A percentile compares a stretch with the other conserved stretches of the same genome.
phyloP scores from a whole-genome alignment of 1,284 basidiomycete species.

The Crucibulum cyathiforme region DNA sequence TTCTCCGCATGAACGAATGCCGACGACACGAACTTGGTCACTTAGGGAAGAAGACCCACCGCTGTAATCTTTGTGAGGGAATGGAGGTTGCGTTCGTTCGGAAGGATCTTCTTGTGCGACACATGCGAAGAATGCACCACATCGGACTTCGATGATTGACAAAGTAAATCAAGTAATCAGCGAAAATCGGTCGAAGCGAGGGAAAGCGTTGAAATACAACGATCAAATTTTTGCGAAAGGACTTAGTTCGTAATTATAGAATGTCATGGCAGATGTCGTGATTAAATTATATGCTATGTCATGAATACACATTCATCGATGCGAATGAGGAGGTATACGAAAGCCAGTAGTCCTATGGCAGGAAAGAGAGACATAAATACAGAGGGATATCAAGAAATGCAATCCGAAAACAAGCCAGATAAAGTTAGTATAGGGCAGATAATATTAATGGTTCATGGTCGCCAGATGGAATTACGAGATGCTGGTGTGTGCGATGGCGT shows the following conservation, averaged over 20 bases:
- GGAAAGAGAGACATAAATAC: slow-evolving; percentile 7
- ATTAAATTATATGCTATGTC: slow-evolving; percentile 9
- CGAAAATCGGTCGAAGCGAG: not conserved
- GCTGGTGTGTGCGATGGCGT: slow-evolving; percentile 30
- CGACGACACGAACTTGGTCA: slow-evolving; percentile 74
- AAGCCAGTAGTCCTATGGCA: slow-evolving; percentile 9
- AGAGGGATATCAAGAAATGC: not conserved
- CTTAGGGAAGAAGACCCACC: slow-evolving; percentile 59
- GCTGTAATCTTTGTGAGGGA: slow-evolving; percentile 56
- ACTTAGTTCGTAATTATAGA: too few species aligned
- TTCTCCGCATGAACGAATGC: slow-evolving; percentile 76
- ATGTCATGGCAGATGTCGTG: not conserved
- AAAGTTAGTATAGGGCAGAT: not conserved
- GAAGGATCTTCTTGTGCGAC: slow-evolving; percentile 68
- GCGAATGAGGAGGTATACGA: slow-evolving; percentile 1
- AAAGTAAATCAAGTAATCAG: slow-evolving; percentile 8
- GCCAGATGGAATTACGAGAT: slow-evolving; percentile 46
- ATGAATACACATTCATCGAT: slow-evolving; percentile 18
- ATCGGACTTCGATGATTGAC: slow-evolving; percentile 28
- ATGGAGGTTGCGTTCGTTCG: slow-evolving; percentile 60
- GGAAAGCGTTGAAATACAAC: not conserved
- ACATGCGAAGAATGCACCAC: slow-evolving; percentile 61
- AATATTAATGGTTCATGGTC: slow-evolving; percentile 33
- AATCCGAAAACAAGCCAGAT: not conserved
- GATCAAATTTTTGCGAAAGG: not conserved